Percentiles rank a stretch among this genome's conserved stretches.
These are phyloP conservation scores for Cairneyella variabilis DNA, from an alignment of 495 filamentous ascomycete genomes.

Conservation along the genomic window DNA sequence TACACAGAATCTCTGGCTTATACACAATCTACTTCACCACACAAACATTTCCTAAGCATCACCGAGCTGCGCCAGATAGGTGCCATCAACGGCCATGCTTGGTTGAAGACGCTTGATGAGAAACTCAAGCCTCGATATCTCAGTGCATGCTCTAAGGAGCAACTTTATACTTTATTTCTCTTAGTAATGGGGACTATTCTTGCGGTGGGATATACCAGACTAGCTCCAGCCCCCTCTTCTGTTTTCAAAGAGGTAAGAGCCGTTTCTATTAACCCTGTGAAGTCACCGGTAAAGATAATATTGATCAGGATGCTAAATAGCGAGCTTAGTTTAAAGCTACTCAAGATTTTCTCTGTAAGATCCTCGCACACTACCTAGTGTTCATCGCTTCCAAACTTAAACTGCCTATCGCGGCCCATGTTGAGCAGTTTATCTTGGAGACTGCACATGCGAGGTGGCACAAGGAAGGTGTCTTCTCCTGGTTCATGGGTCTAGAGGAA, in stretches of 20 bases:
- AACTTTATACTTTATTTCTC: constrained; percentile 1
- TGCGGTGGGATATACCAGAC: neutral
- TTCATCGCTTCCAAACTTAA: constrained; percentile 30
- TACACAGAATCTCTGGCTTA: constrained; percentile 11
- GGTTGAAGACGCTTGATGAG: neutral
- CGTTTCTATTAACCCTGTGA: too few relatives aligned
- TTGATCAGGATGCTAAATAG: neutral
- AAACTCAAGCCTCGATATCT: neutral
- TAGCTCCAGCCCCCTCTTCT: too few relatives aligned
- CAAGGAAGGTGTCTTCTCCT: constrained; percentile 19
- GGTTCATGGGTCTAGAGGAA: too few relatives aligned
- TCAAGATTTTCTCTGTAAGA: constrained; percentile 33
- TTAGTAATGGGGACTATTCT: constrained; percentile 11
- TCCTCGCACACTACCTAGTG: constrained; percentile 33
- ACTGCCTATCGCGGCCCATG: constrained; percentile 27
- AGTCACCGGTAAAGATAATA: neutral
- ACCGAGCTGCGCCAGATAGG: constrained; percentile 3
- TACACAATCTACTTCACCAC: constrained; percentile 8
- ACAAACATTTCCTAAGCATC: constrained; percentile 4
- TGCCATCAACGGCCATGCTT: neutral
- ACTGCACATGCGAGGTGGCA: constrained; percentile 29
- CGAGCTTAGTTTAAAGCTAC: constrained; percentile 15
- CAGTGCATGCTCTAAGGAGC: neutral
- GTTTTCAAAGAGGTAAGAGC: too few relatives aligned
- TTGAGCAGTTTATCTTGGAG: constrained; percentile 32